phyloP scores from a whole-genome alignment of 805 yeast genomes.

The Saccharomycopsis oosterbeekiorum region DNA sequence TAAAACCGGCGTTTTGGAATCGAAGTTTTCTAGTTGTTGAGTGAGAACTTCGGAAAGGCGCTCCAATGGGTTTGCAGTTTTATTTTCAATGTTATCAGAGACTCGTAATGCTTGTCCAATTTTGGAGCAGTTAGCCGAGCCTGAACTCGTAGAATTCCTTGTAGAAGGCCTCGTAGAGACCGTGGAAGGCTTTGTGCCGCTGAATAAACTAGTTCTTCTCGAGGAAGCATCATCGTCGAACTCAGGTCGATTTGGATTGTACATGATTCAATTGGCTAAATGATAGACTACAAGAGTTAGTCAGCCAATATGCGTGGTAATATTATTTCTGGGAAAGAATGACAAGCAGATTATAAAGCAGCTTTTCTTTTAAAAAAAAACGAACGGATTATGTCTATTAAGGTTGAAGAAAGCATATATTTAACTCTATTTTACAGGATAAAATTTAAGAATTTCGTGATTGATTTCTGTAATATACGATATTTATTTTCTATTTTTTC shows the following conservation, averaged over 20 bases:
- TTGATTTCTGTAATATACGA: too few relatives aligned
- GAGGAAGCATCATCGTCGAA: constrained; percentile 16
- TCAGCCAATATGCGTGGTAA: neutral
- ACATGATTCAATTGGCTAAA: neutral
- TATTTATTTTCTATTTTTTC: too few relatives aligned
- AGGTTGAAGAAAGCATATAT: too few relatives aligned
- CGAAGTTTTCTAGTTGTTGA: constrained; percentile 16
- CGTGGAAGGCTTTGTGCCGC: constrained; percentile 17
- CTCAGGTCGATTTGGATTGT: neutral
- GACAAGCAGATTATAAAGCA: too few relatives aligned
- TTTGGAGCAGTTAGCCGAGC: constrained; percentile 7
- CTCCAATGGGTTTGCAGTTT: neutral
- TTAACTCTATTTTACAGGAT: too few relatives aligned
- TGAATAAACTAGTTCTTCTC: constrained; percentile 14
- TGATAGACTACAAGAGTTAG: neutral
- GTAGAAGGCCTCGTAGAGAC: constrained; percentile 18
- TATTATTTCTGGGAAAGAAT: too few relatives aligned
- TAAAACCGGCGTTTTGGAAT: constrained; percentile 14
- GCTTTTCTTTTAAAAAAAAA: too few relatives aligned
- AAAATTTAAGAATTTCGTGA: too few relatives aligned
- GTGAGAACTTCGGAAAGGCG: constrained; percentile 12
- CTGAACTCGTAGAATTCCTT: constrained; percentile 10
- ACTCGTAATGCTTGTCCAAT: constrained; percentile 15
- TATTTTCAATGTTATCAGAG: constrained; percentile 14
- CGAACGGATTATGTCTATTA: too few relatives aligned